A percentile compares a stretch with the other conserved stretches of the same genome.
Evolutionary conservation across 2,329 filamentous ascomycete genomes (phyloP).

Genomic region (Neofusicoccum ribis): DNA sequence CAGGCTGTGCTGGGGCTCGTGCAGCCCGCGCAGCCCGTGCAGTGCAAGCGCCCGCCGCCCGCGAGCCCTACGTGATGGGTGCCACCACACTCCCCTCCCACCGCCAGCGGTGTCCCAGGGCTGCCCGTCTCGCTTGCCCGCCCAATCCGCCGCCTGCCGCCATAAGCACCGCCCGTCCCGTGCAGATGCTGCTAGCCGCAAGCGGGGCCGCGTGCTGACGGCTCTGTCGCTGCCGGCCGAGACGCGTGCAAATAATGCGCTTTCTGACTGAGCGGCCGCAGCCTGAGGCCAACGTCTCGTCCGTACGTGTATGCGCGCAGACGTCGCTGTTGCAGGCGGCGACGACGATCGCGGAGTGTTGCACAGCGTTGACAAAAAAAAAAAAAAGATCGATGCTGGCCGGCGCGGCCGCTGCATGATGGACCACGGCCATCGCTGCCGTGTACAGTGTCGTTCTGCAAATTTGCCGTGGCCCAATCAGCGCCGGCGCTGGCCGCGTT

Average conservation of each 20-base stretch:
- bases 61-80: too few relatives aligned
- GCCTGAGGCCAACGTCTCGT: neutral
- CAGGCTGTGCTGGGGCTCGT: conserved; percentile 3
- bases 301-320: neutral
- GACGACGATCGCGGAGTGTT: neutral
- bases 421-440: too few relatives aligned
- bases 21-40: neutral
- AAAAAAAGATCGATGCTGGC: too few relatives aligned
- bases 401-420: too few relatives aligned
- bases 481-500: too few relatives aligned
- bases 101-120: neutral
- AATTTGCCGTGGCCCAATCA: too few relatives aligned
- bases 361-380: neutral
- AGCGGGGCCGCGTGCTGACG: neutral
- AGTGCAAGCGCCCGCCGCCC: too few relatives aligned
- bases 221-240: neutral
- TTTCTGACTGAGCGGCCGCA: neutral
- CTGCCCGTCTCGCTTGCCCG: neutral
- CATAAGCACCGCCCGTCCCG: conserved; percentile 4
- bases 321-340: too few relatives aligned
- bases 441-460: too few relatives aligned
- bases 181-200: neutral
- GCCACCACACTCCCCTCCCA: neutral
- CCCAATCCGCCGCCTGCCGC: neutral
- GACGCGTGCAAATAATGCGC: neutral